Evolutionary conservation across 2,329 filamentous ascomycete genomes (phyloP), one percentile per base, ranked within the genome.

Genomic region (Neospermospora avenae): DNA sequence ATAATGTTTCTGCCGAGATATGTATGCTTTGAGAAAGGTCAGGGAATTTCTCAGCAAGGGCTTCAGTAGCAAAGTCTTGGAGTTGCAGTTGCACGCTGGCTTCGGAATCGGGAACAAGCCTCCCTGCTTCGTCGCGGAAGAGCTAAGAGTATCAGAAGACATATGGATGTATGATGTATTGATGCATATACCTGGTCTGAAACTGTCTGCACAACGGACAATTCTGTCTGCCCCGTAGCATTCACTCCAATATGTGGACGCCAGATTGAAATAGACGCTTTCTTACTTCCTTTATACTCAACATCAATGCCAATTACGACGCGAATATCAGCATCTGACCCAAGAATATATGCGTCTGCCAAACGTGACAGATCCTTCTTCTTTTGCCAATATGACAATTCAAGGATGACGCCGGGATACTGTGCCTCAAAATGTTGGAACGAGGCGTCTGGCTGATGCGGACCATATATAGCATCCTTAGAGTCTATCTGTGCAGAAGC

Each of bases 221-320:
- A 31, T 31, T 31, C 28, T 31, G 28, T 31, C 28, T 31, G 28
- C 10, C 28, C 28, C 28, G 28, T 31, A 31, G 28, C 28, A 31
- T 31, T 31, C 28, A 31, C 28, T 31, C 28, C 28, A 31, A 31
- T 31, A 31, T 31, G 10, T 31, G 28, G 28, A 31, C 28, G 28
- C 72, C 71, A 74, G 35, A 74, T 57, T 24, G 67, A 70, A 16
- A 74, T 61, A 2, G 65, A 69, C n/a, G 71, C 70, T 65, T 56
- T 63, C 61, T 69, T 69, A 34, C 31, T 64, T 6, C 34, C 57
- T 59, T 61, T 65, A 58, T 74, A 74, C 52, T 70, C 69, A 35
- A 74, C 68, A 59, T 74, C 71, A 34, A 74, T 44, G 37, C 72
- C 72, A 5, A 74, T 56, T 24, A 74, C 68, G 25, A 69, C 69